These are phyloP conservation scores for Babesia ovata DNA, from an alignment of 169 alveolate genomes.

Conservation along the genomic window DNA sequence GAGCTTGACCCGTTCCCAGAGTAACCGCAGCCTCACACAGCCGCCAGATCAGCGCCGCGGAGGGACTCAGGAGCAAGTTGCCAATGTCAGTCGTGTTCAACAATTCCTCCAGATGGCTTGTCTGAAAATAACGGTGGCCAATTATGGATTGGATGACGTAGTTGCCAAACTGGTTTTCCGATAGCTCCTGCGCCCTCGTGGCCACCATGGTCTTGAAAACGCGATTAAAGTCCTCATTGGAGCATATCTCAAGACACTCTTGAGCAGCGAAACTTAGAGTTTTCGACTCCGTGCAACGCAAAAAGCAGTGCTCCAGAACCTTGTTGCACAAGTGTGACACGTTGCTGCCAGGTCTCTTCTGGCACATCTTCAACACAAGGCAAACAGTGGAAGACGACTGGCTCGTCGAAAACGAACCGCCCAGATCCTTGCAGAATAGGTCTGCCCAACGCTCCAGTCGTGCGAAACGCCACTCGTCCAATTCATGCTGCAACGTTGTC, in stretches of 20 bases:
- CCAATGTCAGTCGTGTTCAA: constrained; percentile 26
- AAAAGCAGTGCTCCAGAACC: neutral
- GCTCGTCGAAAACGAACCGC: constrained; percentile 1
- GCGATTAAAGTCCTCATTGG: constrained; percentile 34
- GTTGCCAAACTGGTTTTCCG: constrained; percentile 37
- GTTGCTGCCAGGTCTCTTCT: constrained; percentile 1
- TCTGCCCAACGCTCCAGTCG: constrained; percentile 35
- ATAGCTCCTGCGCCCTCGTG: constrained; percentile 23
- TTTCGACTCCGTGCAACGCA: constrained; percentile 22
- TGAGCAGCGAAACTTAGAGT: constrained; percentile 41
- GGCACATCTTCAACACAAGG: constrained; percentile 22
- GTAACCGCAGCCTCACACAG: constrained; percentile 44
- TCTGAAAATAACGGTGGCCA: constrained; percentile 39
- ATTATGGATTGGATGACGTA: constrained; percentile 53
- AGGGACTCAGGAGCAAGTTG: constrained; percentile 4
- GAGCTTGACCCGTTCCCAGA: constrained; percentile 47
- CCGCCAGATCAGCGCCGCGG: constrained; percentile 45
- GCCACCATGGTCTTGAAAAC: constrained; percentile 17
- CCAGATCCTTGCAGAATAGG: constrained; percentile 38
- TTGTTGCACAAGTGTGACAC: neutral
- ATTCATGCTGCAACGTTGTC: constrained; percentile 9
- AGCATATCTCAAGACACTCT: constrained; percentile 18
- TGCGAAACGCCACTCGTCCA: constrained; percentile 27
- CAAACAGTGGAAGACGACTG: constrained; percentile 57
- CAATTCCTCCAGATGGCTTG: constrained; percentile 35